Evolutionary conservation across 106 monocot species (phyloP), one percentile per base, ranked within the genome.

Genomic region (Allium fistulosum): DNA sequence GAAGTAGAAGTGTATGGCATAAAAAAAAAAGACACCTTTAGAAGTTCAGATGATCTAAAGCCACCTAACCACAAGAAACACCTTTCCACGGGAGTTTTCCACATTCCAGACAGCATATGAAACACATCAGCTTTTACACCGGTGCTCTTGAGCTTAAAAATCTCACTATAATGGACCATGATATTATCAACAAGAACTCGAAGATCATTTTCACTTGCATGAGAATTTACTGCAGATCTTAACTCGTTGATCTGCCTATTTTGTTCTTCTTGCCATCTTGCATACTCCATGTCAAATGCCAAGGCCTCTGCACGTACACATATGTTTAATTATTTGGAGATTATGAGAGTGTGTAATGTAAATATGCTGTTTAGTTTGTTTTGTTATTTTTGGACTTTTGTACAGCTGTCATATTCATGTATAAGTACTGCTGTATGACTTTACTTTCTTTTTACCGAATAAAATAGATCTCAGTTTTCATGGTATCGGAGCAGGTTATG

Each of bases 51-150:
- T 17, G 92, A 83, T 7, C 92, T 88, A 75, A 88, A 93, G 46
- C 92, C 92, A 0, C 92, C 92, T 17, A 93, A 61, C 92, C 92
- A 93, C 49, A 93, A 58, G 71, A 93, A 93, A 67, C 92, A 93
- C 70, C 92, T 85, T 76, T 93, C 92, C 22, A 88, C 88, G 48
- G 88, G 92, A 26, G 88, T 83, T 66, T 82, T 85, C 92, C 92
- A 93, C 92, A 88, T 85, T 58, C 92, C 92, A 0, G 92, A 85
- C 45, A 93, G 59, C 61, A 93, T 78, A 72, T 93, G 92, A 75
- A 93, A 93, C 58, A 92, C 92, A 71, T 92, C 92, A 11, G 92
- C 72, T 63, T 88, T 92, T 4, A 88, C 87, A 57, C 85, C 88
- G 56, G 73, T 71, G 49, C 78, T 72, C 70, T 88, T 93, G 11